Evolutionary conservation across 2,329 filamentous ascomycete genomes (phyloP).

Genomic region (Diatrype stigma): DNA sequence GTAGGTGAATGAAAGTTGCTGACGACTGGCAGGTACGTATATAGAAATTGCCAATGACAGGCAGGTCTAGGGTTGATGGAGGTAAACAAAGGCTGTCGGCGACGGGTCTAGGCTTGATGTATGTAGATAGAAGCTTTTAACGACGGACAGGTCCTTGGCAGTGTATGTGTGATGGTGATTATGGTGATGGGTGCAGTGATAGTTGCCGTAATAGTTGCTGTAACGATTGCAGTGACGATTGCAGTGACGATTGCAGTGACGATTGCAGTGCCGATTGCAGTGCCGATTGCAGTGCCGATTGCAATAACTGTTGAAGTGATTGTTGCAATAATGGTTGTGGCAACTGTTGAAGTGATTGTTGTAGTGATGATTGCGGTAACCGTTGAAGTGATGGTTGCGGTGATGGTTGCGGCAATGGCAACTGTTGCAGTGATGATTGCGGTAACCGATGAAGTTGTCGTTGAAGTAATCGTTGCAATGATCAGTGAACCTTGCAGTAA

Average conservation of each 20-base stretch:
- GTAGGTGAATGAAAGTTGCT: too few species aligned
- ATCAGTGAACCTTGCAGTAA: background rate
- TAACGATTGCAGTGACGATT: background rate
- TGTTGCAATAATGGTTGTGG: background rate
- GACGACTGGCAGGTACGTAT: too few species aligned
- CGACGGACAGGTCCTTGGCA: too few species aligned
- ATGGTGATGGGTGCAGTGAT: background rate
- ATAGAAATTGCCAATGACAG: too few species aligned
- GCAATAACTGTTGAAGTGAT: too few species aligned
- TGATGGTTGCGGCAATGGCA: background rate
- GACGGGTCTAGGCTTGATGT: too few species aligned
- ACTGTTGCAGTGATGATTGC: background rate
- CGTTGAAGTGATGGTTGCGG: background rate
- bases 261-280: too few species aligned
- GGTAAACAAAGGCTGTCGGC: too few species aligned
- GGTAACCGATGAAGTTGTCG: background rate
- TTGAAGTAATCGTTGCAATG: background rate
- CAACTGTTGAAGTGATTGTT: background rate
- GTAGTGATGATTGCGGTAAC: background rate
- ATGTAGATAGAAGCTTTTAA: too few species aligned
- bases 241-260: too few species aligned
- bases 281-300: too few species aligned
- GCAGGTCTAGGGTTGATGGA: too few species aligned
- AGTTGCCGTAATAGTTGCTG: background rate
- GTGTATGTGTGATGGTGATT: background rate